These are phyloP conservation scores for Sporothrix pallida DNA, from an alignment of 2,329 filamentous ascomycete species.

Conservation along the genomic window DNA sequence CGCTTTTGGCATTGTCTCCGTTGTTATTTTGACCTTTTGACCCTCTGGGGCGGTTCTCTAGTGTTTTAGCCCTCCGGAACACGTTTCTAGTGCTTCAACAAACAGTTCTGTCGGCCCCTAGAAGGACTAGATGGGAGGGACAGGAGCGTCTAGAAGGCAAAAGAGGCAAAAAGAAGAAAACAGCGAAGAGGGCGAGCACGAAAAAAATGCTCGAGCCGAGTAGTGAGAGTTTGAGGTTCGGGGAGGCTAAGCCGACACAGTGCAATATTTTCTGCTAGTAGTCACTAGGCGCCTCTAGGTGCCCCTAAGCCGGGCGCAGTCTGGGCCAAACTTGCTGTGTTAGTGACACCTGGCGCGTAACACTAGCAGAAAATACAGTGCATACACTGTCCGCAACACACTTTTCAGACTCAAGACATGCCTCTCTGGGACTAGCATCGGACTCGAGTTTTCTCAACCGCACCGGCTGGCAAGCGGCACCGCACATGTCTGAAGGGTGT, in stretches of 20 bases:
- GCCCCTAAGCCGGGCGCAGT: neutral
- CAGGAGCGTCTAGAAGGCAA: slow-evolving; percentile 1
- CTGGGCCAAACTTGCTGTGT: neutral
- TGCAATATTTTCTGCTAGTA: neutral
- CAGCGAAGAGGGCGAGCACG: neutral
- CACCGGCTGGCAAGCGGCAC: slow-evolving; percentile 18
- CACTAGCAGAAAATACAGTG: slow-evolving; percentile 3
- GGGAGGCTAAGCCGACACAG: neutral
- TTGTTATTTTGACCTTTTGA: neutral
- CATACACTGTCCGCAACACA: neutral
- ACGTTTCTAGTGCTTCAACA: neutral
- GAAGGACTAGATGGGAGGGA: neutral
- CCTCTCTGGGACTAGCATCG: slow-evolving; percentile 23
- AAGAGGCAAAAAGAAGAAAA: slow-evolving; percentile 15
- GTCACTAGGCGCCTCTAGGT: too few relatives aligned
- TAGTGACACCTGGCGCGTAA: slow-evolving; percentile 2
- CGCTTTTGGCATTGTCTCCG: neutral
- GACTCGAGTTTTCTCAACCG: too few relatives aligned
- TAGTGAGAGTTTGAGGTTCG: neutral
- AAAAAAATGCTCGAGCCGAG: neutral
- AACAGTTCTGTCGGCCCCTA: neutral
- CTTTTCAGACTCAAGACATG: neutral
- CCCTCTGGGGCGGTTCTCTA: neutral
- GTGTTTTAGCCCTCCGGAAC: neutral
- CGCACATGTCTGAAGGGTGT: slow-evolving; percentile 23